A percentile compares a stretch with the other conserved stretches of the same genome.
Evolutionary conservation across 805 yeast species (phyloP).

Genomic region (Zygotorulaspora danielsina): DNA sequence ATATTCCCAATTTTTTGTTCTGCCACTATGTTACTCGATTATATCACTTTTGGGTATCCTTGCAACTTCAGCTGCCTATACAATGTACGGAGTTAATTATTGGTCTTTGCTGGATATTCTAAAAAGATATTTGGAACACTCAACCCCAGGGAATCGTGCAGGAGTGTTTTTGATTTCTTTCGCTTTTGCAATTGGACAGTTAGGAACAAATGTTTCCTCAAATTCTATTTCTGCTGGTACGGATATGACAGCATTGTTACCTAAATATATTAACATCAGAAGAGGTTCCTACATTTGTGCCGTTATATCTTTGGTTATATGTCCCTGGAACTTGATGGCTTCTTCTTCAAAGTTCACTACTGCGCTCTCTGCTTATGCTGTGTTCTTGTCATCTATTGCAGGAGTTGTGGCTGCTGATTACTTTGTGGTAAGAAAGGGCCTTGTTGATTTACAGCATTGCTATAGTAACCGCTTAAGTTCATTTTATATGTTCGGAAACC

Average conservation of each 20-base stretch:
- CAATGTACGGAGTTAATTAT: conserved; percentile 60
- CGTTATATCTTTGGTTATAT: conserved; percentile 58
- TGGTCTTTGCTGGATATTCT: conserved; percentile 86
- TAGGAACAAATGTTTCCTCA: conserved; percentile 73
- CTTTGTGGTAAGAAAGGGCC: conserved; percentile 68
- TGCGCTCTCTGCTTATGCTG: conserved; percentile 74
- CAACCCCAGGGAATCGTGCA: conserved; percentile 57
- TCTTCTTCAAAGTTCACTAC: conserved; percentile 72
- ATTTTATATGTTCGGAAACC: conserved; percentile 53
- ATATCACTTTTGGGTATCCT: conserved; percentile 83
- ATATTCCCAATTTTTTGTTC: conserved; percentile 56
- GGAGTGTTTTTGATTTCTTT: conserved; percentile 73
- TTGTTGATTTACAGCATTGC: conserved; percentile 57
- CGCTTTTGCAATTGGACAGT: conserved; percentile 69
- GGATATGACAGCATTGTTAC: conserved; percentile 62
- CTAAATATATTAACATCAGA: conserved; percentile 63
- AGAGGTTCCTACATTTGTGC: conserved; percentile 82
- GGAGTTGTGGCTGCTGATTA: conserved; percentile 72
- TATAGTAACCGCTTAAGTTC: conserved; percentile 46
- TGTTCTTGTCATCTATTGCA: conserved; percentile 77
- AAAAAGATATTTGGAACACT: conserved; percentile 52
- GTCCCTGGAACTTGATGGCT: conserved; percentile 79
- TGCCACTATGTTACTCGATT: conserved; percentile 73
- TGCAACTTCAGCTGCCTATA: conserved; percentile 72
- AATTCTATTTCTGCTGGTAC: conserved; percentile 70